Conservation (phyloP, 2,329 filamentous ascomycete genomes). For the Sporothrix mexicana region DNA sequence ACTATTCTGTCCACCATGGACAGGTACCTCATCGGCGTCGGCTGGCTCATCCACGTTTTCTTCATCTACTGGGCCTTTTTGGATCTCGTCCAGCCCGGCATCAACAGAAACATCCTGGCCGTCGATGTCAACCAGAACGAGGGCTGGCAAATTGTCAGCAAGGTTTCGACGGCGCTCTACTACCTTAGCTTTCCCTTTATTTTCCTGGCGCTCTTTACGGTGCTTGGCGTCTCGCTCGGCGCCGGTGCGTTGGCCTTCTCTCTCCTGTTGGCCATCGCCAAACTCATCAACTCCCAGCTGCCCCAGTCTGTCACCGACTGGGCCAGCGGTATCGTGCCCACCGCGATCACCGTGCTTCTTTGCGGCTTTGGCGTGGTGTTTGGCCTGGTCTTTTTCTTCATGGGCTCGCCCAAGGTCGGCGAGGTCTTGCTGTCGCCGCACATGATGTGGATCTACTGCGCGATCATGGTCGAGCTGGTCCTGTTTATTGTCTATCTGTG, state of each 20-base stretch:
- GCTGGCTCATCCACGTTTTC: background rate
- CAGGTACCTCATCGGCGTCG: background rate
- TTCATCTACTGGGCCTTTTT: constrained; percentile 34
- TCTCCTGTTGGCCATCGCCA: background rate
- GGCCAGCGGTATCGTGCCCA: background rate
- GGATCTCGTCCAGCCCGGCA: constrained; percentile 31
- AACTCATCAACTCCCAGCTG: background rate
- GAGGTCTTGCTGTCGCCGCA: background rate
- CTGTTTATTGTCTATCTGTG: background rate
- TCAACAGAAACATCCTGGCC: constrained; percentile 27
- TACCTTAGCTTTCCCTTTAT: background rate
- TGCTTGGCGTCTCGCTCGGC: background rate
- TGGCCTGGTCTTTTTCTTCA: background rate
- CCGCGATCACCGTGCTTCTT: background rate
- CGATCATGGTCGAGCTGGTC: constrained; percentile 20
- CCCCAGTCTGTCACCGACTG: background rate
- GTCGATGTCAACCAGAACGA: constrained; percentile 24
- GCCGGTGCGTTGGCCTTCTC: background rate
- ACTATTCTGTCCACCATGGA: background rate
- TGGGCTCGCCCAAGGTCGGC: background rate
- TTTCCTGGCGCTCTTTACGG: background rate
- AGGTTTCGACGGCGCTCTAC: background rate
- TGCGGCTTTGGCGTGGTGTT: background rate
- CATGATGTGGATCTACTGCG: constrained; percentile 11
- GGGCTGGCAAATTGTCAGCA: constrained; percentile 10